Base-by-base conservation (phyloP, 75 land plant genomes). In the Pinus taeda region DNA sequence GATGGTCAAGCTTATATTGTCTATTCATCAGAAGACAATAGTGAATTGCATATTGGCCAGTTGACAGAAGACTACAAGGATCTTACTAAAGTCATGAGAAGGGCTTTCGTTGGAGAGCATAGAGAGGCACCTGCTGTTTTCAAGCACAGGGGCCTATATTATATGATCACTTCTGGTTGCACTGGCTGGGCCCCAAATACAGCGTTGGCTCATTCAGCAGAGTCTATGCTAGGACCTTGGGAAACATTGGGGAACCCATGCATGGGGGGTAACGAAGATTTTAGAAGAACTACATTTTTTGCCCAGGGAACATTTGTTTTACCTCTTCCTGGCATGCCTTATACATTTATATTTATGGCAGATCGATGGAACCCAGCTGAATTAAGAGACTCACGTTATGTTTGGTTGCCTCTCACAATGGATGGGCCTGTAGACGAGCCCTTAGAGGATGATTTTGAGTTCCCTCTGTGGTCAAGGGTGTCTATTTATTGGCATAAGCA, bases 121-220 rank as follows among this genome's bases (percentile, higher is more conserved):
- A 78, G 99, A 71, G 99, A 97, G 86, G 98, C 99, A 14, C 99
- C 99, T 17, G 94, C 98, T 57, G 69, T 97, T 7, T 97, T 97
- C 80, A 97, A 97, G 83, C 84, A 91, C 73, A 74, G 81, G 58
- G 87, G 89, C 11, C 80, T 93, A n/a, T 97, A 95, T 74, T 97
- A 97, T 76, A 95, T 97, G 99, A 86, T 95, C 76, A 97, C 99
- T 3, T 97, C 99, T 63, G 99, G 99, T 11, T 97, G 99, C 83
- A 91, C 96, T 11, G 92, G 99, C 6, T 97, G 99, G 99, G 91
- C 92, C 3, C 98, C 99, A 29, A 97, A 97, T 83, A 83, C 86
- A 71, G 99, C 99, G 11, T 71, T 95, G 70, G 92, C 90, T 59
- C 99, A 97, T 83, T 93, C 95, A n/a, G 89, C 99, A n/a, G 98